phyloP scores from a whole-genome alignment of 208 protist species.

The Trypanosoma mega region DNA sequence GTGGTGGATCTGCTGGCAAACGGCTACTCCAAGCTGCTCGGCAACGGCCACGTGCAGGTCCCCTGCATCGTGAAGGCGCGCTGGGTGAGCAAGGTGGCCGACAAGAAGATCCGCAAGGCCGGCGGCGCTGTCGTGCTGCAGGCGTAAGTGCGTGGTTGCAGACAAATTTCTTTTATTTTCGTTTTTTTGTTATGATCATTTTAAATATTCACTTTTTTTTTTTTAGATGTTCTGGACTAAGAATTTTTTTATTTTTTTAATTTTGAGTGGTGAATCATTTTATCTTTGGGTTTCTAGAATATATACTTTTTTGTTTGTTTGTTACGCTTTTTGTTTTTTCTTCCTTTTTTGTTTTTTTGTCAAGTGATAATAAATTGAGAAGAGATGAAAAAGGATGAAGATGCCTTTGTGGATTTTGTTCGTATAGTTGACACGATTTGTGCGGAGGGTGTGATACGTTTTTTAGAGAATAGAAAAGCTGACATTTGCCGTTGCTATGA shows the following conservation, averaged over 20 bases:
- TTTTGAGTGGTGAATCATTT: constrained; percentile 1
- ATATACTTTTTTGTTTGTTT: constrained; percentile 18
- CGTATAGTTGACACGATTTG: constrained; percentile 27
- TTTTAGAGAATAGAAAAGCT: constrained; percentile 4
- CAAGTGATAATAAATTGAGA: neutral
- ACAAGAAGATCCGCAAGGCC: constrained; percentile 99
- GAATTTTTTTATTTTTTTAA: constrained; percentile 9
- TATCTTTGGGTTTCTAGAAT: constrained; percentile 17
- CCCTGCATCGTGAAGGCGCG: constrained; percentile 99
- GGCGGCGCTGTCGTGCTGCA: constrained; percentile 98
- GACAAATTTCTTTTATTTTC: constrained; percentile 6
- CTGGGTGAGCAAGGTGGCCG: constrained; percentile 98
- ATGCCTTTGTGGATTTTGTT: constrained; percentile 29
- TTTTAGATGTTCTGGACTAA: neutral
- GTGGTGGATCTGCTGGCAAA: constrained; percentile 97
- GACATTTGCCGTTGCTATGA: constrained; percentile 18
- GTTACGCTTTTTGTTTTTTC: constrained; percentile 26
- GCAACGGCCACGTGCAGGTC: constrained; percentile 97
- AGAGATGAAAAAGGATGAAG: constrained; percentile 13
- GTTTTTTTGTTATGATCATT: constrained; percentile 1
- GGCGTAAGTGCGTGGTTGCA: constrained; percentile 76
- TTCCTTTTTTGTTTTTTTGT: constrained; percentile 23
- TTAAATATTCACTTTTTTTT: constrained; percentile 1
- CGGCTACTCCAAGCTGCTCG: constrained; percentile 99
- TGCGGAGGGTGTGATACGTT: constrained; percentile 8